Conservation (phyloP, 2,329 filamentous ascomycete genomes). For the Dothiorella sarmentorum region DNA sequence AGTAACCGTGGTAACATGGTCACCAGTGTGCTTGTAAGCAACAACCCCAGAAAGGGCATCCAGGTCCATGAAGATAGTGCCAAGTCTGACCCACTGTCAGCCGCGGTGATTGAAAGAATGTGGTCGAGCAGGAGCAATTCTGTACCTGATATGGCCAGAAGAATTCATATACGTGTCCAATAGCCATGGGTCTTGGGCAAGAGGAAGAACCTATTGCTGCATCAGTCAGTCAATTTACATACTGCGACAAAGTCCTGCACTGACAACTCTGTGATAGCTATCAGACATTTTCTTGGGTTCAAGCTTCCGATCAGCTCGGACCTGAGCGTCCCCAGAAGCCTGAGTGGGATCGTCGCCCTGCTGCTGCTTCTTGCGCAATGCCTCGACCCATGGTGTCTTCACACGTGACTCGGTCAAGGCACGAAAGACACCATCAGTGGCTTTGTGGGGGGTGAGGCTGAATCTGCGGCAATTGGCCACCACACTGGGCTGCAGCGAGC, state of each 20-base stretch:
- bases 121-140: no score
- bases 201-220: slow-evolving; percentile 55
- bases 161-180: slow-evolving; percentile 76
- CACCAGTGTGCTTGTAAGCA: slow-evolving; percentile 69
- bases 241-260: slow-evolving; percentile 26
- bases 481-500: no score
- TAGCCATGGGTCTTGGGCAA: slow-evolving; percentile 72
- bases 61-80: slow-evolving; percentile 74
- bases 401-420: slow-evolving; percentile 58
- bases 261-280: slow-evolving; percentile 64
- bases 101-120: not conserved
- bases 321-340: slow-evolving; percentile 31
- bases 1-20: slow-evolving; percentile 61
- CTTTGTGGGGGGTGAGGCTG: slow-evolving; percentile 18
- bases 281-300: slow-evolving; percentile 67
- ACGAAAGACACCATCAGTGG: slow-evolving; percentile 58
- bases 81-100: slow-evolving; percentile 47
- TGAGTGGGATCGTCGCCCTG: slow-evolving; percentile 31
- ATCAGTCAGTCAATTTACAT: slow-evolving; percentile 24
- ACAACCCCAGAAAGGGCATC: slow-evolving; percentile 74
- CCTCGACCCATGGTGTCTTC: slow-evolving; percentile 67
- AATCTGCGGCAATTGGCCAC: slow-evolving; percentile 1
- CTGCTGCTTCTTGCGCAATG: slow-evolving; percentile 52
- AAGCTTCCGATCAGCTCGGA: slow-evolving; percentile 52
- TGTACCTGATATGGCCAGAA: slow-evolving; percentile 60